Evolutionary conservation across 2,329 filamentous ascomycete species (phyloP), one percentile per base, ranked within the genome.

Genomic region (Fonsecaea monophora): DNA sequence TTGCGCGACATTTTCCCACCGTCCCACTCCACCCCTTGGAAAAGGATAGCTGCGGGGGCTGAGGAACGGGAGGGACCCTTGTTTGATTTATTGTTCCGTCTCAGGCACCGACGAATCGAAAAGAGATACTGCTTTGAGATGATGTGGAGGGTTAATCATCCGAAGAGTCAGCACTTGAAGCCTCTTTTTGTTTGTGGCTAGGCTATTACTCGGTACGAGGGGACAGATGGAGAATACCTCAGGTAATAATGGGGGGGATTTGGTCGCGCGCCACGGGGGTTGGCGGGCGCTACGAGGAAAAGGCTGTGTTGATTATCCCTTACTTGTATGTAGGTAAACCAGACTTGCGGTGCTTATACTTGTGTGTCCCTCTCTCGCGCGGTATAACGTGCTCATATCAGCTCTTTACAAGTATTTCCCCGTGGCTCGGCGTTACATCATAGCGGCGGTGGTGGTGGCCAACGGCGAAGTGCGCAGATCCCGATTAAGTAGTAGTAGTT

Each of bases 101-200:
- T 50, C 57, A 50, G 57, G 57, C 45, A 60, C 57, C 57, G 25
- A 25, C 34, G 25, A 45, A 21, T 50, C 21, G 18, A n/a, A 60
- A 60, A 60, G 57, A 10, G 12, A 60, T 60, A 37, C 57, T 45
- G 38, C 7, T 60, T 59, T 37, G 38, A 48, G 57, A 45, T 50
- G 61, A 40, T 25, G 53, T 45, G 60, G 50, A 38, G 30, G n/a
- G 32, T 61, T 54, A 61, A 37, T 61, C 59, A 61, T 61, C 59
- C 59, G 48, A 25, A 15, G 4, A 54, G 59, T 61, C 59, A 61
- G 59, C 59, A 50, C 40, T 13, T 50, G 34, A 48, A n/a, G 30
- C 45, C 45, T 25, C 7, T 34, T 35, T 35, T 32, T 25, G 25
- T 25, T 25, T 25, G 25, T 25, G 2, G 25, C 25, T 3, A 25